Percentiles rank a stretch among this genome's conserved stretches.
Conservation (phyloP, 2,329 filamentous ascomycete genomes). For the Pyricularia grisea region DNA sequence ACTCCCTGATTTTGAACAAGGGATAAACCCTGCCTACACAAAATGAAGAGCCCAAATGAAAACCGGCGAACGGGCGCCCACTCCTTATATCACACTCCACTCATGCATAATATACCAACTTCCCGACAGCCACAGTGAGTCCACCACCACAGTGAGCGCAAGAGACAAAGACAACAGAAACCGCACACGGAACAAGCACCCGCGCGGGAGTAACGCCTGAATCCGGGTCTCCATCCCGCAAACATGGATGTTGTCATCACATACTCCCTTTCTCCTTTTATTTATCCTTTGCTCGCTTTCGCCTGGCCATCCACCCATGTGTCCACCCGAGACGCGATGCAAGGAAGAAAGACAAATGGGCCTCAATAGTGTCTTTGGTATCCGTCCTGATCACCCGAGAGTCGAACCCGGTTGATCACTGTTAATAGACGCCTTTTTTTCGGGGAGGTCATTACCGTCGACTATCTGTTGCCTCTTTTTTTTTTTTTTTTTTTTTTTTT, state of each 20-base stretch:
- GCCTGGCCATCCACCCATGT: not conserved
- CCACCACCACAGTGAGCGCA: not conserved
- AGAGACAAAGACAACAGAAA: not conserved
- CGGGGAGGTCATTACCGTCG: not conserved
- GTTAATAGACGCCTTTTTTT: not conserved
- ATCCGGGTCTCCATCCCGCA: not conserved
- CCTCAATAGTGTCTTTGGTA: not conserved
- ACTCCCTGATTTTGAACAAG: not conserved
- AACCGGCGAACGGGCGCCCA: not conserved
- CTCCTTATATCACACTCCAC: not conserved
- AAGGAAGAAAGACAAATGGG: not conserved
- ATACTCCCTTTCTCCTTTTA: not conserved
- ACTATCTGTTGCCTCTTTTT: not conserved
- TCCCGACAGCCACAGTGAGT: not conserved
- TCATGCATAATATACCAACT: not conserved
- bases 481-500: not conserved
- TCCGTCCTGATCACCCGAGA: not conserved
- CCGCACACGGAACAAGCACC: not conserved
- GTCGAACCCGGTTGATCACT: not conserved
- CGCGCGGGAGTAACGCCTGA: not conserved
- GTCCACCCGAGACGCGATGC: not conserved
- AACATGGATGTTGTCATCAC: not conserved
- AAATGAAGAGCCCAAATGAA: not conserved
- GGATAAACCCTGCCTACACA: not conserved
- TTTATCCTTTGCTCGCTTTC: not conserved